Base-by-base conservation (phyloP, 257 asterid species). In the Ballota nigra region DNA sequence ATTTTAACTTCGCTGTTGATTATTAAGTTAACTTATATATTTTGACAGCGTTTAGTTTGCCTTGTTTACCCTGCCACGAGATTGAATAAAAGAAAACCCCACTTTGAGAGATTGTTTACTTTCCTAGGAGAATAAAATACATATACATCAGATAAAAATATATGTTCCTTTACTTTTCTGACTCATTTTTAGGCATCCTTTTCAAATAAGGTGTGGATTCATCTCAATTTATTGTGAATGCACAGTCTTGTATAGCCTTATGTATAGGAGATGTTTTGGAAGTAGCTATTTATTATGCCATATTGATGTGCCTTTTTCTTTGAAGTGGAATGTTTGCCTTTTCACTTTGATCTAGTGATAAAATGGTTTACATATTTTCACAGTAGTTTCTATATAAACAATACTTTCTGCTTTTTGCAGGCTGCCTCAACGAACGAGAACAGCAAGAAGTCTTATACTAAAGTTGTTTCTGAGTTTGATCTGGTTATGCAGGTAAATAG, bases 381-480 rank as follows among this genome's bases (percentile, higher is more conserved):
- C 60, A 36, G 41, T 51, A 65, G 57, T 67, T 73, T 47, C 45
- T 34, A 5, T 23, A 13, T 31, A 18, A 43, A 76, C 60, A 55
- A 8, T 28, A 40, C 43, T 22, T 43, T 77, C 63, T 66, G 60
- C 29, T 63, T 38, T 69, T 61, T 78, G 82, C 88, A 95, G 99
- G 86, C 78, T 82, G 88, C 88, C 41, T 19, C 72, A 75, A 82
- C 56, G 69, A 87, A 86, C 66, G 95, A 85, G 76, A 84, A 85
- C 76, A 77, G 63, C 64, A 83, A 82, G 77, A 80, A 67, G 59
- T 77, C 95, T 64, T 70, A 79, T 71, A 75, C 85, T 65, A 75
- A 79, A 65, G 83, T 79, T 79, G 98, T 95, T 72, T 96, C 91
- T 67, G 98, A 95, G 81, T 95, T 95, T 86, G 93, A 90, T 83